Percentiles rank a stretch among this genome's conserved stretches.
phyloP scores from a whole-genome alignment of 345 rosid genomes.

The Raphanus raphanistrum region DNA sequence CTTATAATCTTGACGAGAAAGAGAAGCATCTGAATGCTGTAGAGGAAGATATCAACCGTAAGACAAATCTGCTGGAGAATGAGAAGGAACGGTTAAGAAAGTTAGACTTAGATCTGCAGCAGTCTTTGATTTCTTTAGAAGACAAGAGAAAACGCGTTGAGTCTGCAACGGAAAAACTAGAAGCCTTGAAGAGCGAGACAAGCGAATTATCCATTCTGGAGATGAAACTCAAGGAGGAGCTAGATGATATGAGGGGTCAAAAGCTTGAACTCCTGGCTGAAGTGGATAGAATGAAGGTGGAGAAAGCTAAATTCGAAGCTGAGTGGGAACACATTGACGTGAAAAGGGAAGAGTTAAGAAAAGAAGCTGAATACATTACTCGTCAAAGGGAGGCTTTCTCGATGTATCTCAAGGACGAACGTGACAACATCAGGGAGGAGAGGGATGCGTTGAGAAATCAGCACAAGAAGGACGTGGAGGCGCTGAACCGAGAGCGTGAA shows the following conservation, averaged over 20 bases:
- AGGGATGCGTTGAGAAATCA: conserved; percentile 68
- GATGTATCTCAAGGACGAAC: conserved; percentile 77
- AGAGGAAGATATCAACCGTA: conserved; percentile 56
- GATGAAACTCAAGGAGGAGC: conserved; percentile 90
- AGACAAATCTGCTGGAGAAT: conserved; percentile 47
- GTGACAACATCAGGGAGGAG: conserved; percentile 66
- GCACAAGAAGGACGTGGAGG: conserved; percentile 58
- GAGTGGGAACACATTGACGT: conserved; percentile 97
- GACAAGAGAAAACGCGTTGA: conserved; percentile 65
- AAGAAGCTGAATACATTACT: conserved; percentile 57
- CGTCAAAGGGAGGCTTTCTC: conserved; percentile 64
- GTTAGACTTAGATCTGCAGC: conserved; percentile 62
- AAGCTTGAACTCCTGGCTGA: conserved; percentile 73
- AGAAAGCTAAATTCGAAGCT: conserved; percentile 81
- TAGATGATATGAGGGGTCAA: conserved; percentile 77
- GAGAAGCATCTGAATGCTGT: conserved; percentile 49
- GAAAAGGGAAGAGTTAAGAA: conserved; percentile 71
- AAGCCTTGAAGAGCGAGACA: conserved; percentile 74
- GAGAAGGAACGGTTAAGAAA: conserved; percentile 63
- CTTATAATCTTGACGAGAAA: conserved; percentile 54
- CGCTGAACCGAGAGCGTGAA: conserved; percentile 69
- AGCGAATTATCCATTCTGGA: conserved; percentile 68
- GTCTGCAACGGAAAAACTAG: conserved; percentile 62
- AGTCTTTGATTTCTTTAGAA: conserved; percentile 64
- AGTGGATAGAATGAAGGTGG: conserved; percentile 70